These are phyloP conservation scores for Cnidoscolus chayamansa DNA, from an alignment of 441 rosid genomes.

Conservation along the genomic window DNA sequence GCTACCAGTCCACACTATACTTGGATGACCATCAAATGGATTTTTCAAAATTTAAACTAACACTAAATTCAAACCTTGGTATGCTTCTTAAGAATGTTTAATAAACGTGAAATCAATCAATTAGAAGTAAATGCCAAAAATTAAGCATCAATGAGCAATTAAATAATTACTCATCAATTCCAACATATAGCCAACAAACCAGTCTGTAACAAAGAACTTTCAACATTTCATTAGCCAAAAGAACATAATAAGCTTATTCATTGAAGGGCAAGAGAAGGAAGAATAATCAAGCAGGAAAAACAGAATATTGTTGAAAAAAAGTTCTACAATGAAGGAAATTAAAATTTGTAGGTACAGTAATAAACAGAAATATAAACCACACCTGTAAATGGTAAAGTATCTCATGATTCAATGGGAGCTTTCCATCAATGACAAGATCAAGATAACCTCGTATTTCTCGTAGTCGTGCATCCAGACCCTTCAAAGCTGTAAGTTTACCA, in stretches of 20 bases:
- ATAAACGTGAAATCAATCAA: not conserved
- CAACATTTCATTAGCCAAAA: not conserved
- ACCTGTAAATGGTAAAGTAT: conserved; percentile 51
- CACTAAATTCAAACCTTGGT: not conserved
- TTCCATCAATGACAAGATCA: conserved; percentile 40
- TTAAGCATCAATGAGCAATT: not conserved
- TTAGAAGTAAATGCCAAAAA: not conserved
- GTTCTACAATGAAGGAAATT: not conserved
- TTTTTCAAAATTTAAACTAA: not conserved
- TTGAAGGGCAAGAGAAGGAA: not conserved
- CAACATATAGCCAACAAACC: not conserved
- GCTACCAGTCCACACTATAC: not conserved
- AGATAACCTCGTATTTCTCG: conserved; percentile 39
- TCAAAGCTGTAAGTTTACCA: conserved; percentile 44
- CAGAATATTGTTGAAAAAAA: not conserved
- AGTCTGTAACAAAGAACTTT: not conserved
- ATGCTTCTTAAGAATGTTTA: not conserved
- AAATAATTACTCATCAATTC: not conserved
- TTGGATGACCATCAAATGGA: not conserved
- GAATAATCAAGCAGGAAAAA: not conserved
- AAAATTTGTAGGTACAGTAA: not conserved
- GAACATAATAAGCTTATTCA: not conserved
- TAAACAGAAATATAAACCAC: conserved; percentile 2
- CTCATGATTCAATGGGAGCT: conserved; percentile 47
- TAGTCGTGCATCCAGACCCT: conserved; percentile 46